phyloP scores from a whole-genome alignment of 208 protist species.

The Trypanosoma avium region DNA sequence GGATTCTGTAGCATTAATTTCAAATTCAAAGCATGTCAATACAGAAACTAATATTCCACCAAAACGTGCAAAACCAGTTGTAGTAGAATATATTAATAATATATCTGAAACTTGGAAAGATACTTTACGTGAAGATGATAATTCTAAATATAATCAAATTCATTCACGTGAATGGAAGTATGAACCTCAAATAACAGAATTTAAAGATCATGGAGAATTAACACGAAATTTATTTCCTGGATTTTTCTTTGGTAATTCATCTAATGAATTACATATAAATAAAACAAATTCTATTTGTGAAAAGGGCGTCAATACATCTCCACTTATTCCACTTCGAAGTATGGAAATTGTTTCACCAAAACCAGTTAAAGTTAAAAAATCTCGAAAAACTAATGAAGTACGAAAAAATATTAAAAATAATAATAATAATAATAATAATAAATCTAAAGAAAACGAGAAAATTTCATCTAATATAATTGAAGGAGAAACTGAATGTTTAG shows the following conservation, averaged over 20 bases:
- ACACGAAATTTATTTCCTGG: conserved; percentile 11
- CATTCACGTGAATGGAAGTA: background rate
- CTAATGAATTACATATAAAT: background rate
- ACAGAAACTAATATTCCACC: background rate
- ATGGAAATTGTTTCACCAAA: conserved; percentile 15
- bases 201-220: background rate
- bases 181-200: background rate
- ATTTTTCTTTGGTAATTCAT: conserved; percentile 5
- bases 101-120: conserved; percentile 21
- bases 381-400: background rate
- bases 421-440: background rate
- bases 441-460: background rate
- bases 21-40: background rate
- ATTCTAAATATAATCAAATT: background rate
- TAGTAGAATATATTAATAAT: conserved; percentile 21
- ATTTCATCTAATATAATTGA: background rate
- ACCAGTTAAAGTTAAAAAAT: background rate
- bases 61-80: conserved; percentile 14
- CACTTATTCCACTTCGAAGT: conserved; percentile 4
- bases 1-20: background rate
- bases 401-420: background rate
- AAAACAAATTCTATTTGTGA: background rate
- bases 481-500: background rate
- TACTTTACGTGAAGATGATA: conserved; percentile 6
- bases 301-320: background rate